Conservation (phyloP, 2,329 filamentous ascomycete species). For the Penicillium sp. region DNA sequence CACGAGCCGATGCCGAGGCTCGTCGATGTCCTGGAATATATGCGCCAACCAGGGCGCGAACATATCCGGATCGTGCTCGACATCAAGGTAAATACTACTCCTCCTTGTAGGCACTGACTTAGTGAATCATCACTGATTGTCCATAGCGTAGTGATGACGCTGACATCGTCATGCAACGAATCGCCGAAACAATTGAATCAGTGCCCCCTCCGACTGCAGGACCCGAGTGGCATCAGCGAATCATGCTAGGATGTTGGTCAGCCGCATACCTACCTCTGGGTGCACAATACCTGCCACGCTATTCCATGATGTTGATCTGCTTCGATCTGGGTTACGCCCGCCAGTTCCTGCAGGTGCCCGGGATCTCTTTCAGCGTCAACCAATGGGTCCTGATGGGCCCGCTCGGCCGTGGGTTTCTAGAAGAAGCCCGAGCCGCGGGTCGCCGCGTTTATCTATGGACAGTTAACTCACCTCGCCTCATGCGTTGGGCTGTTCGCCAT, state of each 20-base stretch:
- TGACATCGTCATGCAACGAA: slow-evolving; percentile 63
- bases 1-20: slow-evolving; percentile 69
- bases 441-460: slow-evolving; percentile 76
- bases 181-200: slow-evolving; percentile 58
- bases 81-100: slow-evolving; percentile 61
- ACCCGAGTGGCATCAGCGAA: slow-evolving; percentile 60
- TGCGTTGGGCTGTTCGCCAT: slow-evolving; percentile 71
- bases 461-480: slow-evolving; percentile 70
- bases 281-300: slow-evolving; percentile 47
- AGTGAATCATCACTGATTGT: background rate
- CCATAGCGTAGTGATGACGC: slow-evolving; percentile 42
- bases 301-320: slow-evolving; percentile 40
- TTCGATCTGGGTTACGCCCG: slow-evolving; percentile 56
- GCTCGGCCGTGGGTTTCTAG: slow-evolving; percentile 61
- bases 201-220: slow-evolving; percentile 44
- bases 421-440: slow-evolving; percentile 51
- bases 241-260: slow-evolving; percentile 80
- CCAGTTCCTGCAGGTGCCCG: slow-evolving; percentile 59
- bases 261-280: slow-evolving; percentile 64
- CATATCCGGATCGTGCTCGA: slow-evolving; percentile 78
- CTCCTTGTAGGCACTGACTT: background rate
- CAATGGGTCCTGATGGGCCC: slow-evolving; percentile 64
- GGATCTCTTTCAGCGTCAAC: slow-evolving; percentile 73
- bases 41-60: slow-evolving; percentile 60
- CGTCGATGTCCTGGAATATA: slow-evolving; percentile 65